These are phyloP conservation scores for Hydnomerulius pinastri DNA, from an alignment of 768 basidiomycete genomes.

Conservation along the genomic window DNA sequence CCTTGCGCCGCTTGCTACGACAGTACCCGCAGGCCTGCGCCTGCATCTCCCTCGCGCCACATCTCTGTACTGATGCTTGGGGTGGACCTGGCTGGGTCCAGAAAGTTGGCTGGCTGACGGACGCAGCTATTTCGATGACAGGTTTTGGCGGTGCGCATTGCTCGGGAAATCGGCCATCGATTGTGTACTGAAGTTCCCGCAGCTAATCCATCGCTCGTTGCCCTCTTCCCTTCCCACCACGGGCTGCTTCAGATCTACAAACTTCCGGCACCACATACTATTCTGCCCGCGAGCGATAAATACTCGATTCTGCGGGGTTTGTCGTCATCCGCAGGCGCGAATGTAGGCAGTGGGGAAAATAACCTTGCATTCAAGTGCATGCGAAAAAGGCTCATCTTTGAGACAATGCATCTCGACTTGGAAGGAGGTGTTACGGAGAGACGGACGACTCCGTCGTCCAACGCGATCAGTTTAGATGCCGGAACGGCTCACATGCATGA, in stretches of 20 bases:
- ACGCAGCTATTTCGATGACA: conserved; percentile 70
- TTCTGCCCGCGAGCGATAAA: conserved; percentile 78
- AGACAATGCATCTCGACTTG: conserved; percentile 86
- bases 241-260: conserved; percentile 79
- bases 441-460: conserved; percentile 55
- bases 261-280: conserved; percentile 72
- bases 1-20: conserved; percentile 62
- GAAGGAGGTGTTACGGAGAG: conserved; percentile 85
- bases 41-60: conserved; percentile 65
- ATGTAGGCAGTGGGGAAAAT: conserved; percentile 84
- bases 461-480: conserved; percentile 19
- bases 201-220: conserved; percentile 78
- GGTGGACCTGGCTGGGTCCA: conserved; percentile 72
- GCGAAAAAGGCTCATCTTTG: conserved; percentile 82
- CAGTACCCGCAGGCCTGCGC: conserved; percentile 62
- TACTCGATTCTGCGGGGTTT: conserved; percentile 85
- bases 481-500: conserved; percentile 19
- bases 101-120: conserved; percentile 77
- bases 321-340: conserved; percentile 49
- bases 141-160: conserved; percentile 73
- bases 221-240: conserved; percentile 81
- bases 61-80: conserved; percentile 59
- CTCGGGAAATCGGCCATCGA: neutral
- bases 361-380: conserved; percentile 95
- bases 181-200: conserved; percentile 13